Evolutionary conservation across 1,284 basidiomycete genomes (phyloP).

Genomic region (Pulveroboletus sp.): DNA sequence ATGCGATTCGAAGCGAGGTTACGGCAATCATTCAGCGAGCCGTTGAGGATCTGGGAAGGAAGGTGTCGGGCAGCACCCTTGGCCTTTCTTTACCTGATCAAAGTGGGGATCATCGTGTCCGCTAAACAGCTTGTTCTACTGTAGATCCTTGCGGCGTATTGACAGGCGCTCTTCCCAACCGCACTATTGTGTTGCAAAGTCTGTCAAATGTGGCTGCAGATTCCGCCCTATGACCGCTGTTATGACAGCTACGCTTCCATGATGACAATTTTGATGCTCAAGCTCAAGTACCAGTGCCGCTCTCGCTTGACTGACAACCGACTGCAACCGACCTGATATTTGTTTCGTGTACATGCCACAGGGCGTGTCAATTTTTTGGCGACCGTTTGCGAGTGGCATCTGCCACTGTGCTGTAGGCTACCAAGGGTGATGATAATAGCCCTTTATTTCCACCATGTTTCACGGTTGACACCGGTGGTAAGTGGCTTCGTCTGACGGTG

Average conservation of each 20-base stretch:
- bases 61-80: slow-evolving; percentile 44
- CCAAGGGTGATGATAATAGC: neutral
- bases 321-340: too few relatives aligned
- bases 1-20: slow-evolving; percentile 51
- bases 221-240: too few relatives aligned
- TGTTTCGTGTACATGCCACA: neutral
- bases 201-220: too few relatives aligned
- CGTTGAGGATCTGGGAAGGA: slow-evolving; percentile 61
- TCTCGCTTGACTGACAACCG: neutral
- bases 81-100: slow-evolving; percentile 6
- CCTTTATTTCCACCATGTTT: neutral
- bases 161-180: neutral
- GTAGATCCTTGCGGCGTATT: neutral
- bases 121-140: neutral
- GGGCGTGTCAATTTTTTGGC: neutral
- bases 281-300: neutral
- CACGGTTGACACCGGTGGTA: neutral
- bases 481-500: neutral
- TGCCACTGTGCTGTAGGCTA: too few relatives aligned
- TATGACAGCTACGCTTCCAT: too few relatives aligned
- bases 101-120: neutral
- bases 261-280: neutral
- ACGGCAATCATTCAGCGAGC: slow-evolving; percentile 58
- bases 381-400: neutral
- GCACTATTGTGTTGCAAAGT: neutral